A percentile compares a stretch with the other conserved stretches of the same genome.
phyloP scores from a whole-genome alignment of 1,284 basidiomycete species.

The Apiotrichum montevideense region DNA sequence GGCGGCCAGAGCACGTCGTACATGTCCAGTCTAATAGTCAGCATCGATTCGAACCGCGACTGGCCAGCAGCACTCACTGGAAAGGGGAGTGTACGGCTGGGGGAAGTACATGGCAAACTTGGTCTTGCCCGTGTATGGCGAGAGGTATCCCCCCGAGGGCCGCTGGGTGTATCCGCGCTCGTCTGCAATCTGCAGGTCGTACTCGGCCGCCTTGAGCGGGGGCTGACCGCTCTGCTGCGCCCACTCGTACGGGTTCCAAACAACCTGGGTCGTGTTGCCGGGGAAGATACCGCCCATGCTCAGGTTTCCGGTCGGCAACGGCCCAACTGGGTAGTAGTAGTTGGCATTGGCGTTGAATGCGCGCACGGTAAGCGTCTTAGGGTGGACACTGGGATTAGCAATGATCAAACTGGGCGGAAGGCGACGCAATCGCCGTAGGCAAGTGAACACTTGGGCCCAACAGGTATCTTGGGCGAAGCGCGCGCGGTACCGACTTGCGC shows the following conservation, averaged over 20 bases:
- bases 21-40: conserved; percentile 59
- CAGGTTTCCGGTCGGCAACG: conserved; percentile 53
- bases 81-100: conserved; percentile 63
- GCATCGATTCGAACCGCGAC: not conserved
- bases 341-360: conserved; percentile 73
- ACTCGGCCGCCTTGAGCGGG: conserved; percentile 66
- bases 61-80: conserved; percentile 53
- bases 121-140: conserved; percentile 59
- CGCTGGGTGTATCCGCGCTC: conserved; percentile 62
- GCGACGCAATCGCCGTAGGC: not conserved
- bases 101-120: conserved; percentile 83
- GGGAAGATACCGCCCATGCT: conserved; percentile 50
- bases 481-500: no score
- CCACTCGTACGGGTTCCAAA: conserved; percentile 76
- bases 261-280: conserved; percentile 60
- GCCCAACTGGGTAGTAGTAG: conserved; percentile 80
- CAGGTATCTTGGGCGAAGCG: no score
- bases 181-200: conserved; percentile 72
- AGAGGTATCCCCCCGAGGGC: conserved; percentile 60
- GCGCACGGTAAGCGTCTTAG: conserved; percentile 67
- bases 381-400: conserved; percentile 49
- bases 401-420: not conserved
- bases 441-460: no score
- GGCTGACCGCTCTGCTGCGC: conserved; percentile 60
- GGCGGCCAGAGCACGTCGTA: conserved; percentile 56